Evolutionary conservation across 345 rosid genomes (phyloP).

Genomic region (Litchi chinensis): DNA sequence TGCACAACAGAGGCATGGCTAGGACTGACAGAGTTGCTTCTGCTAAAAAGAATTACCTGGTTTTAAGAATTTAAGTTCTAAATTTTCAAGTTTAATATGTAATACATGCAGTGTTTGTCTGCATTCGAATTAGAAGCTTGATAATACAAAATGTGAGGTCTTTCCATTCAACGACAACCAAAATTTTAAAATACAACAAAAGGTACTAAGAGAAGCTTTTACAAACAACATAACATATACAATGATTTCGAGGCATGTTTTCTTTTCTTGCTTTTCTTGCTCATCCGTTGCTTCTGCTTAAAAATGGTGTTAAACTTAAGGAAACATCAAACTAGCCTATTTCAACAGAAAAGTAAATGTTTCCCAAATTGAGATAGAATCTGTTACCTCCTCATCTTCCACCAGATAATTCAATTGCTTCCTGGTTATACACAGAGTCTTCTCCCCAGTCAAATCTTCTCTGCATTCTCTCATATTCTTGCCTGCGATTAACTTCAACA

Average conservation of each 20-base stretch:
- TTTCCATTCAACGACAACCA: too few species aligned
- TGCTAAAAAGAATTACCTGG: too few species aligned
- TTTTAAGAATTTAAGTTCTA: too few species aligned
- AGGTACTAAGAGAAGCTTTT: too few species aligned
- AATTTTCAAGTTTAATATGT: too few species aligned
- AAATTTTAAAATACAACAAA: not conserved
- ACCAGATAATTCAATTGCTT: slow-evolving; percentile 86
- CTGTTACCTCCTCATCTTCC: slow-evolving; percentile 60
- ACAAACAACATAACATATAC: too few species aligned
- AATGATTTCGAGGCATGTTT: not conserved
- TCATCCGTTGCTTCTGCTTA: not conserved
- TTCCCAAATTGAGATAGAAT: not conserved
- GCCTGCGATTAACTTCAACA: slow-evolving; percentile 75
- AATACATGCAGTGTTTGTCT: too few species aligned
- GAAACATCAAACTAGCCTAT: slow-evolving; percentile 3
- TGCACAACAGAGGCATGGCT: not conserved
- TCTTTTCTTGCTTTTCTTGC: not conserved
- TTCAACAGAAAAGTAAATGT: not conserved
- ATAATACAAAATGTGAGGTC: too few species aligned
- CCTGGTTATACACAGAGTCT: slow-evolving; percentile 79
- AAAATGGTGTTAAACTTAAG: slow-evolving; percentile 2
- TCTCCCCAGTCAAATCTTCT: slow-evolving; percentile 85
- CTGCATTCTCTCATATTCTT: slow-evolving; percentile 81
- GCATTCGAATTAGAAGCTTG: too few species aligned
- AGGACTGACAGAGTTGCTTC: too few species aligned